These are phyloP conservation scores for Wallacemonas collosoma DNA, from an alignment of 208 protist species.

Conservation along the genomic window DNA sequence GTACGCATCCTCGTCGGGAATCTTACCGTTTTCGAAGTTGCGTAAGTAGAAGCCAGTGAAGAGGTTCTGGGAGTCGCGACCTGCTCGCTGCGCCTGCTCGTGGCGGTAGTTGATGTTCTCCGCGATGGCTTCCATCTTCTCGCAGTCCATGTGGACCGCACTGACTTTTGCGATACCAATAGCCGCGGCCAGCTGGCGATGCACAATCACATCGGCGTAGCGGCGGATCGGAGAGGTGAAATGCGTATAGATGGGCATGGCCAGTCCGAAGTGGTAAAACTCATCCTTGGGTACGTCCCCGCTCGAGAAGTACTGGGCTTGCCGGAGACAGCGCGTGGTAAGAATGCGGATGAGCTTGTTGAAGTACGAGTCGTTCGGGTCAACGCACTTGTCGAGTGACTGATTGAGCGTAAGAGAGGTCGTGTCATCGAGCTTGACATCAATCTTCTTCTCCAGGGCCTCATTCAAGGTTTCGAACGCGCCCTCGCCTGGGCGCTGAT, in stretches of 20 bases:
- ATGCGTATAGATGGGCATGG: conserved; percentile 95
- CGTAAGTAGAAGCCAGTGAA: conserved; percentile 92
- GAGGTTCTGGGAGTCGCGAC: conserved; percentile 90
- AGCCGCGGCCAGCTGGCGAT: conserved; percentile 88
- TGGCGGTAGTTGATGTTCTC: conserved; percentile 93
- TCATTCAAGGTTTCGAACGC: conserved; percentile 89
- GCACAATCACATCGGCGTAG: conserved; percentile 95
- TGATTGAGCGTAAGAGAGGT: conserved; percentile 83
- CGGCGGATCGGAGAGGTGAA: conserved; percentile 96
- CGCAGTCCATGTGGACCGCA: conserved; percentile 63
- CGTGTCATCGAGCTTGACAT: conserved; percentile 76
- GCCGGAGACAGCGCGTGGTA: conserved; percentile 90
- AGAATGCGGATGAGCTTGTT: conserved; percentile 92
- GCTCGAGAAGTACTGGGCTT: conserved; percentile 94
- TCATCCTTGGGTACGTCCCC: conserved; percentile 76
- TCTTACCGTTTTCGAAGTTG: conserved; percentile 68
- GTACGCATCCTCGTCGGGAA: conserved; percentile 86
- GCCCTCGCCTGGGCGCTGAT: conserved; percentile 83
- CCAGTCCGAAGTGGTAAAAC: conserved; percentile 94
- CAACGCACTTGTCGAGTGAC: conserved; percentile 81
- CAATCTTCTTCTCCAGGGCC: conserved; percentile 59
- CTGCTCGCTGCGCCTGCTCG: conserved; percentile 91
- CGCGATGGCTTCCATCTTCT: conserved; percentile 74
- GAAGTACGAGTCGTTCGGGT: conserved; percentile 85
- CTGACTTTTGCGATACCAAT: conserved; percentile 68